Evolutionary conservation across 192 early-diverging fungal species (phyloP).

Genomic region (Mortierella claussenii): DNA sequence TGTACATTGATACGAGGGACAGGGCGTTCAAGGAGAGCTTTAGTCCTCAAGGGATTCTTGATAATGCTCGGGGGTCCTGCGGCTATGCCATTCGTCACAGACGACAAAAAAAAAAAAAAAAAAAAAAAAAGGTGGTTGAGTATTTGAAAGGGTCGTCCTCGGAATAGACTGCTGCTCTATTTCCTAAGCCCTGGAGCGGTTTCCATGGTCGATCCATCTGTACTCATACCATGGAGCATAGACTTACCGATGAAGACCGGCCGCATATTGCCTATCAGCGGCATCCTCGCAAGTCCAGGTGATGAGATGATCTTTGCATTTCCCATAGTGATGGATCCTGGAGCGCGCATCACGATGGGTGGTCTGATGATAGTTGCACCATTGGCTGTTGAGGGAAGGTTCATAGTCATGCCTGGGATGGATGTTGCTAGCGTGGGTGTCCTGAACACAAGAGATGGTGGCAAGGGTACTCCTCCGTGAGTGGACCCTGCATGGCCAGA

Average conservation of each 20-base stretch:
- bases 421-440: neutral
- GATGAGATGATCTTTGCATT: conserved; percentile 2
- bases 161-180: neutral
- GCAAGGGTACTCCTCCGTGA: neutral
- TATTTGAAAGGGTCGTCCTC: no score
- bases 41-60: conserved; percentile 25
- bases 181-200: no score
- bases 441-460: neutral
- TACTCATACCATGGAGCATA: neutral
- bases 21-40: conserved; percentile 30
- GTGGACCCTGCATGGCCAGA: conserved; percentile 5
- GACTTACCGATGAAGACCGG: conserved; percentile 19
- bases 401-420: neutral
- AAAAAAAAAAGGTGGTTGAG: neutral
- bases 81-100: no score
- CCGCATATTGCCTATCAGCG: neutral
- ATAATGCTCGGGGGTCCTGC: conserved; percentile 33
- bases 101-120: neutral
- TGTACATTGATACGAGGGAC: conserved; percentile 31
- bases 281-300: conserved; percentile 12
- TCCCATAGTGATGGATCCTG: conserved; percentile 2
- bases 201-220: no score
- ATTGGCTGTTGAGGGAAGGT: neutral
- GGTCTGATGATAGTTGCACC: neutral
- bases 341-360: conserved; percentile 11